Percentiles rank a stretch among this genome's conserved stretches.
These are phyloP conservation scores for Dissophora globulifera DNA, from an alignment of 192 early-diverging fungal genomes.

Conservation along the genomic window DNA sequence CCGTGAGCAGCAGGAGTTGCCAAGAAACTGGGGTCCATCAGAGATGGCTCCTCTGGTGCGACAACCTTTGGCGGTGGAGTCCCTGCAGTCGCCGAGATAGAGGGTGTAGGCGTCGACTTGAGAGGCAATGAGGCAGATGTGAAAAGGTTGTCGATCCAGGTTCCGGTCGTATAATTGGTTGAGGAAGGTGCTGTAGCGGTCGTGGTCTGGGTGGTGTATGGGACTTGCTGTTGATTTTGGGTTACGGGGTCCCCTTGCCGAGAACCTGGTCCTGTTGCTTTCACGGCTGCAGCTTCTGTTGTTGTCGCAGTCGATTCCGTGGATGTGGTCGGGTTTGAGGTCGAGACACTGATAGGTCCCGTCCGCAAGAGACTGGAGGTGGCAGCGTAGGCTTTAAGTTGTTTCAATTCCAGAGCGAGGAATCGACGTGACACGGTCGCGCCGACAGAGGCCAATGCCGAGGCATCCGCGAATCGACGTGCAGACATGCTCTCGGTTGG, in stretches of 20 bases:
- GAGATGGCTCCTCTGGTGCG: conserved; percentile 3
- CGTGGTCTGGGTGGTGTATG: no score
- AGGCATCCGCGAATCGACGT: conserved; percentile 47
- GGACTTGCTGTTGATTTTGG: not conserved
- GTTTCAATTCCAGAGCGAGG: conserved; percentile 19
- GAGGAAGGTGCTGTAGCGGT: no score
- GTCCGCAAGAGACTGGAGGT: conserved; percentile 42
- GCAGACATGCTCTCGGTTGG: no score
- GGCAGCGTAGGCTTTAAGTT: conserved; percentile 34
- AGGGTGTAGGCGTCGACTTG: not conserved
- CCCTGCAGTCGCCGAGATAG: not conserved
- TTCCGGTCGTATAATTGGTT: conserved; percentile 1
- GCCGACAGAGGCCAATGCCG: conserved; percentile 27
- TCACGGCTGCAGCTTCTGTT: not conserved
- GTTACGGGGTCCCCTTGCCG: not conserved
- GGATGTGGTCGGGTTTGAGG: not conserved
- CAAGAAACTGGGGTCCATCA: conserved; percentile 38
- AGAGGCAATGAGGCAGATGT: not conserved
- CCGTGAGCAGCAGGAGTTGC: conserved; percentile 42
- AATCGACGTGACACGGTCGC: conserved; percentile 26
- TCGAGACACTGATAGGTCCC: not conserved
- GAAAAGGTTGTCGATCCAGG: conserved; percentile 40
- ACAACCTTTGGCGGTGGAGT: not conserved
- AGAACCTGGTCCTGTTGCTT: not conserved
- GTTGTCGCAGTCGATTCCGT: not conserved